These are phyloP conservation scores for Venturiaceae sp. DNA, from an alignment of 2,329 filamentous ascomycete genomes.

Conservation along the genomic window DNA sequence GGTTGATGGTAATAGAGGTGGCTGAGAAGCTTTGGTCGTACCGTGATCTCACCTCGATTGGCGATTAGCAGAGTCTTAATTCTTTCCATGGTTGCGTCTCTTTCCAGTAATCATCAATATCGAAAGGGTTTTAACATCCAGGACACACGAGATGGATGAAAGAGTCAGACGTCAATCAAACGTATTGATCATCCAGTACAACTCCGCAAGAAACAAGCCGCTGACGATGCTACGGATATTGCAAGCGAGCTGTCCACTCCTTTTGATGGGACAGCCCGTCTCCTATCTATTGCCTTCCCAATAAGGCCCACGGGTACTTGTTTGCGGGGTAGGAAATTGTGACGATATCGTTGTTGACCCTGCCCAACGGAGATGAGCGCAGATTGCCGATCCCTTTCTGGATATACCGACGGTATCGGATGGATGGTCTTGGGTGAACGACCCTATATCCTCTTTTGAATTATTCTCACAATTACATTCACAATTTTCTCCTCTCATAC, in stretches of 20 bases:
- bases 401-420: background rate
- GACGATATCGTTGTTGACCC: background rate
- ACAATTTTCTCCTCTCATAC: background rate
- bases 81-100: constrained; percentile 11
- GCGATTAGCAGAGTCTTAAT: constrained; percentile 46
- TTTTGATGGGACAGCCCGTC: background rate
- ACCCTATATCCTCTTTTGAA: background rate
- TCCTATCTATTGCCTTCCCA: background rate
- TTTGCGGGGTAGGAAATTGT: background rate
- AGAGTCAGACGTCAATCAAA: background rate
- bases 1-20: background rate
- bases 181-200: background rate
- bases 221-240: background rate
- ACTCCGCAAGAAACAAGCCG: background rate
- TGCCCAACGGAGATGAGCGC: background rate
- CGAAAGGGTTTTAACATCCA: background rate
- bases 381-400: background rate
- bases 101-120: background rate
- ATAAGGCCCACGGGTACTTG: background rate
- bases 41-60: constrained; percentile 51
- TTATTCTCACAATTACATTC: background rate
- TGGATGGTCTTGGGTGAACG: background rate
- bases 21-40: constrained; percentile 10
- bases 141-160: background rate
- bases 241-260: background rate